Base-by-base conservation (phyloP, 495 filamentous ascomycete genomes). In the Daldinia loculata region DNA sequence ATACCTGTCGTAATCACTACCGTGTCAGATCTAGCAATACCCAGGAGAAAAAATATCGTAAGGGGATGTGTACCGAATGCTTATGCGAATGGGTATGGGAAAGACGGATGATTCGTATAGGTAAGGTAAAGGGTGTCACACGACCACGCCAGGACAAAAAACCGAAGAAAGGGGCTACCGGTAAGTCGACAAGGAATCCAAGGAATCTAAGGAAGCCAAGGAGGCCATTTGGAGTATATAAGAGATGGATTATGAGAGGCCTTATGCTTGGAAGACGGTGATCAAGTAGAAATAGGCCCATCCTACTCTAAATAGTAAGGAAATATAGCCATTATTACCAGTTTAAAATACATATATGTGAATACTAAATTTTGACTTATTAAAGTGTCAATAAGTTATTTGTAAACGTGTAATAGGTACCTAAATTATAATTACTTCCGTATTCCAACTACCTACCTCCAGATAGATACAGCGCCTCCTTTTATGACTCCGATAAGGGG, bases 21-120 rank as follows among this genome's bases (percentile, higher is more conserved):
- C 53, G 41, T 9, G 17, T 63, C 5, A 57, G 22, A 29, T 15
- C 8, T 48, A 22, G 43, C 9, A 24, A 22, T 48, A 24, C 6
- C 5, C 1, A 1, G 3, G 43, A 22, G 5, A 67, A 17, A 14
- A 56, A 2, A 17, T 50, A 48, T 38, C 8, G 19, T 24, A 56
- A 41, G 4, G 69, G 64, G 6, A 56, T 67, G 60, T 72, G 69
- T 56, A 50, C n/a, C 6, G 12, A 19, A 19, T 72, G 69, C 38
- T 61, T 55, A 60, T 29, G 39, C 32, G 29, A 36, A 1, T n/a
- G 61, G 14, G 41, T 67, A 11, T 71, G 68, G 57, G 58, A 71
- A 24, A 14, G 52, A 15, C 56, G 69, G 27, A 11, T 8, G 15
- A 9, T 55, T 58, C 63, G 58, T 12, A 58, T 63, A 45, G 69